A percentile compares a stretch with the other conserved stretches of the same genome.
Conservation (phyloP, 2,329 filamentous ascomycete species). For the Fusarium hainanense region DNA sequence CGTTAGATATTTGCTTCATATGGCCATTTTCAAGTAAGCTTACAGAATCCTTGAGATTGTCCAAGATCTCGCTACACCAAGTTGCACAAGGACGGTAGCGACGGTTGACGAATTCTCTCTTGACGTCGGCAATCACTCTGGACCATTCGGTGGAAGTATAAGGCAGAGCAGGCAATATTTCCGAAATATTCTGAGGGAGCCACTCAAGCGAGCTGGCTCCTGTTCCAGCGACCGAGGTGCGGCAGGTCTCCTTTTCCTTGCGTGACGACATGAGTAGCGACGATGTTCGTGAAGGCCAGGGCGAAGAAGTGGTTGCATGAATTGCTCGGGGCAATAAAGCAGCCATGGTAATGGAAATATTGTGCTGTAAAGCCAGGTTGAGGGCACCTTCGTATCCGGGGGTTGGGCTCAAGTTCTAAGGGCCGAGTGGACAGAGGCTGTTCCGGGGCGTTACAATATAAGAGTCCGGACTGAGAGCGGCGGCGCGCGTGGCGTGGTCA, state of each 20-base stretch:
- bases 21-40: constrained; percentile 33
- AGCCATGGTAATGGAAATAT: constrained; percentile 28
- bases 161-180: constrained; percentile 51
- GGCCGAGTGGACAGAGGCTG: constrained; percentile 25
- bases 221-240: constrained; percentile 3
- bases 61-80: constrained; percentile 64
- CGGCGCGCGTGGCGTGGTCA: constrained; percentile 36
- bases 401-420: constrained; percentile 9
- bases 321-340: constrained; percentile 35
- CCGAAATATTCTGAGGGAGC: constrained; percentile 33
- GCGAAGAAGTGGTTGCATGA: constrained; percentile 21
- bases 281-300: constrained; percentile 25
- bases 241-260: constrained; percentile 29
- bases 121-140: constrained; percentile 62
- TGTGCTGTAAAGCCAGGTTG: neutral
- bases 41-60: constrained; percentile 59
- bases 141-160: constrained; percentile 63
- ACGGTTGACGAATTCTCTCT: constrained; percentile 62
- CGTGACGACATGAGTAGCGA: constrained; percentile 31
- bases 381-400: constrained; percentile 7
- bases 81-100: constrained; percentile 65
- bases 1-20: constrained; percentile 26
- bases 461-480: constrained; percentile 39
- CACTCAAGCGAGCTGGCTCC: constrained; percentile 14
- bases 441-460: constrained; percentile 39